Evolutionary conservation across 148 eudicot genomes (phyloP).

Genomic region (Oxyria digyna): DNA sequence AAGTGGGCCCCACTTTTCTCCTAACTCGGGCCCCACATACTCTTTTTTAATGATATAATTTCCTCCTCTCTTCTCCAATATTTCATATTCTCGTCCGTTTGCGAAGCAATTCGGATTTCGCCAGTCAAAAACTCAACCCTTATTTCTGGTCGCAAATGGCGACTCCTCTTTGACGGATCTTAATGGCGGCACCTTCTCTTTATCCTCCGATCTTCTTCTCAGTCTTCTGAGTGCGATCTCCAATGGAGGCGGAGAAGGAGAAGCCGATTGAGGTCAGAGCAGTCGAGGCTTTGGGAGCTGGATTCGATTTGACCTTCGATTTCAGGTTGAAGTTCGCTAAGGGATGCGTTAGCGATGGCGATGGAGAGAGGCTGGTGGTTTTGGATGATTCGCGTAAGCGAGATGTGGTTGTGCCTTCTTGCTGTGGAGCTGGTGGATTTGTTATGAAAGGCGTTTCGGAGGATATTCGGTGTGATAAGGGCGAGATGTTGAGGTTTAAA

Average conservation of each 20-base stretch:
- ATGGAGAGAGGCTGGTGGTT: conserved; percentile 42
- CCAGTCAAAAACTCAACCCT: background rate
- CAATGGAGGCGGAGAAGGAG: conserved; percentile 11
- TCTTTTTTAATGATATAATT: no score
- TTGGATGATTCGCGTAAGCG: conserved; percentile 39
- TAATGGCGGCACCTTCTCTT: background rate
- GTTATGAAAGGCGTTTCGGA: conserved; percentile 46
- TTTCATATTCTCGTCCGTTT: background rate
- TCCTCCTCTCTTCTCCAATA: no score
- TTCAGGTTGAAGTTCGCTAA: conserved; percentile 73
- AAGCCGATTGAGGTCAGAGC: conserved; percentile 44
- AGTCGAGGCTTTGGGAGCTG: conserved; percentile 62
- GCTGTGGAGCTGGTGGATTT: conserved; percentile 41
- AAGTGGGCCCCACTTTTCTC: background rate
- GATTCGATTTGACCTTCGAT: conserved; percentile 86
- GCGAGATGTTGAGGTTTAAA: conserved; percentile 79
- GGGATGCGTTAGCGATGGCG: conserved; percentile 16
- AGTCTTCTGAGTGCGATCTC: background rate
- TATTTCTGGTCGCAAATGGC: background rate
- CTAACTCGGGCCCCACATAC: background rate
- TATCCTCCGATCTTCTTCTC: background rate
- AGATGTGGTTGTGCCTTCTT: conserved; percentile 55
- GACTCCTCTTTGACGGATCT: background rate
- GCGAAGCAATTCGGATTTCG: background rate
- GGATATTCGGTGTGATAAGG: conserved; percentile 78